A percentile compares a stretch with the other conserved stretches of the same genome.
phyloP scores from a whole-genome alignment of 345 rosid species.

The Boechera stricta region DNA sequence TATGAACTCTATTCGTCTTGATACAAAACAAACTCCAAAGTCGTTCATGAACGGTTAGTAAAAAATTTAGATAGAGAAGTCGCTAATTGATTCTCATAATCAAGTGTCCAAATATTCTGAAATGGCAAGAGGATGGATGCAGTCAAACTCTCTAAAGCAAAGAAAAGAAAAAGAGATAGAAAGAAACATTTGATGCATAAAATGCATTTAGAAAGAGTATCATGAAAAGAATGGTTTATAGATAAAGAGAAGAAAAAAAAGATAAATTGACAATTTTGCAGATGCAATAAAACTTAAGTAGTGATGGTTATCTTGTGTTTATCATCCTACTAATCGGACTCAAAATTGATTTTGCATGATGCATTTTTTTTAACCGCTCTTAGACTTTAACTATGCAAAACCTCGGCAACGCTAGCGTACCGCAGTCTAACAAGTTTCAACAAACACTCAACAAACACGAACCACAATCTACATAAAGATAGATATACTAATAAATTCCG shows the following conservation, averaged over 20 bases:
- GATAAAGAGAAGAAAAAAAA: slow-evolving; percentile 16
- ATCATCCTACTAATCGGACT: neutral
- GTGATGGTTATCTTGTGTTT: neutral
- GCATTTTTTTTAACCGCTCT: neutral
- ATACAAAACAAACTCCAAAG: neutral
- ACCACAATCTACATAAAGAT: neutral
- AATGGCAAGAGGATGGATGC: neutral
- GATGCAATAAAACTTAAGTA: neutral
- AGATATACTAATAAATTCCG: neutral
- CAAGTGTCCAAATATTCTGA: neutral
- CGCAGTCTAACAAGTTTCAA: neutral
- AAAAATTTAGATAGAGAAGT: neutral
- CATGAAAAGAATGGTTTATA: slow-evolving; percentile 20
- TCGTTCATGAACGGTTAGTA: neutral
- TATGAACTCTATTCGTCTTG: neutral
- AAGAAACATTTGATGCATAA: neutral
- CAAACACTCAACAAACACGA: neutral
- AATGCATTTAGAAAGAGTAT: slow-evolving; percentile 19
- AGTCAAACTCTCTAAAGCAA: slow-evolving; percentile 20
- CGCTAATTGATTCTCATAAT: neutral
- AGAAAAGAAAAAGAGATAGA: neutral
- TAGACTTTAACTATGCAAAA: neutral
- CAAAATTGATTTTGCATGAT: neutral
- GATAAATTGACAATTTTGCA: slow-evolving; percentile 8
- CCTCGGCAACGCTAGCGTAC: neutral